A percentile compares a stretch with the other conserved stretches of the same genome.
Evolutionary conservation across 2,329 filamentous ascomycete genomes (phyloP).

Genomic region (Grosmannia huntii): DNA sequence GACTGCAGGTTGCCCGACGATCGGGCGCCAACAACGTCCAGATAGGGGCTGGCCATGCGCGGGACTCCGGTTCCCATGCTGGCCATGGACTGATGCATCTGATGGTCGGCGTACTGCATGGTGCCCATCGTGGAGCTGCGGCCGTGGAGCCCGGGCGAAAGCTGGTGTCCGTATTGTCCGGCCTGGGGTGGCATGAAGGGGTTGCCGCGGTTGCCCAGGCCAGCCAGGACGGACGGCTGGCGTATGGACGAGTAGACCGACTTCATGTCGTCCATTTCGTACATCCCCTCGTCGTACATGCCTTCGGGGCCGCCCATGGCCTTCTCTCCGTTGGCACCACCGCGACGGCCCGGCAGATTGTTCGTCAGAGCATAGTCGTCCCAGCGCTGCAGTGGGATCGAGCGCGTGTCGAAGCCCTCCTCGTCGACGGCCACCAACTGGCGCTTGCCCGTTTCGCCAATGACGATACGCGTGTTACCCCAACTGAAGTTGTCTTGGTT

Average conservation of each 20-base stretch:
- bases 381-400: conserved; percentile 90
- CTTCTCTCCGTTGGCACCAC: conserved; percentile 48
- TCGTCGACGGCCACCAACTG: conserved; percentile 78
- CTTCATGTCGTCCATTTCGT: conserved; percentile 97
- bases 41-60: conserved; percentile 44
- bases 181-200: conserved; percentile 71
- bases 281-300: conserved; percentile 48
- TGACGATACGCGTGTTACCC: conserved; percentile 96
- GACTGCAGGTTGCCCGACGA: conserved; percentile 50
- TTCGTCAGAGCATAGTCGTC: conserved; percentile 86
- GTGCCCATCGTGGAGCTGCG: conserved; percentile 29
- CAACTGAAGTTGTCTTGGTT: conserved; percentile 98
- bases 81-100: conserved; percentile 53
- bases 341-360: conserved; percentile 81
- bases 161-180: conserved; percentile 53
- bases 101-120: conserved; percentile 35
- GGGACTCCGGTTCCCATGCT: conserved; percentile 43
- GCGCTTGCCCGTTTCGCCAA: conserved; percentile 85
- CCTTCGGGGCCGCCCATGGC: conserved; percentile 39
- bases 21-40: conserved; percentile 38
- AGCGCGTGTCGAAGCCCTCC: conserved; percentile 79
- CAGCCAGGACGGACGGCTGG: conserved; percentile 77
- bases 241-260: conserved; percentile 89
- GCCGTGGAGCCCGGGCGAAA: conserved; percentile 49
- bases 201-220: conserved; percentile 57